A percentile compares a stretch with the other conserved stretches of the same genome.
Evolutionary conservation across 495 filamentous ascomycete genomes (phyloP).

Genomic region (Staphylotrichum longicolle): DNA sequence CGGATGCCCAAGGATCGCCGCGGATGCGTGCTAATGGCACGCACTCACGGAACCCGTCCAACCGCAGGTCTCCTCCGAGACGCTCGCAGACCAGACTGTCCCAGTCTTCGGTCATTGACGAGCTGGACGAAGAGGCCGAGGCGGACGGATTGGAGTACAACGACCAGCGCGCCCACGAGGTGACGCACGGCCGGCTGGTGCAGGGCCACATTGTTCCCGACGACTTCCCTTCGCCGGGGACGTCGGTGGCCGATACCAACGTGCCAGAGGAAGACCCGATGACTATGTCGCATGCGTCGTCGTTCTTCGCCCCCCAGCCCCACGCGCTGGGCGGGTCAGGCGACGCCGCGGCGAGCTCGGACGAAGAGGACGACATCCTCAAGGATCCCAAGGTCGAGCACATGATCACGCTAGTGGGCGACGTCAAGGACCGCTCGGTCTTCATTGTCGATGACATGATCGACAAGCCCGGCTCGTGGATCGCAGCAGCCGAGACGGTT

Average conservation of each 20-base stretch:
- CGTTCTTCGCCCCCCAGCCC: conserved; percentile 52
- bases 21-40: conserved; percentile 35
- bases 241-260: conserved; percentile 58
- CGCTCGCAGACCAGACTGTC: conserved; percentile 37
- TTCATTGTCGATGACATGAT: conserved; percentile 99
- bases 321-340: conserved; percentile 79
- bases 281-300: conserved; percentile 55
- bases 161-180: conserved; percentile 82
- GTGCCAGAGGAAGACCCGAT: conserved; percentile 58
- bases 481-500: conserved; percentile 96
- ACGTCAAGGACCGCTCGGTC: conserved; percentile 80
- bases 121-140: conserved; percentile 46
- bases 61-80: conserved; percentile 17
- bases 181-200: conserved; percentile 87
- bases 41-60: conserved; percentile 29
- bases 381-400: conserved; percentile 75
- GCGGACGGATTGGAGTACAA: conserved; percentile 66
- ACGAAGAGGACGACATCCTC: conserved; percentile 83
- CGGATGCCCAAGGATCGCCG: conserved; percentile 44
- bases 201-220: conserved; percentile 97
- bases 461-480: conserved; percentile 94
- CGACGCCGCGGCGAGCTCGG: conserved; percentile 74
- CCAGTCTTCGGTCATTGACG: conserved; percentile 42
- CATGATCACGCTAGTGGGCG: conserved; percentile 93
- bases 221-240: conserved; percentile 74